Conservation (phyloP, 148 eudicot species). For the Salicornia ramosissima region DNA sequence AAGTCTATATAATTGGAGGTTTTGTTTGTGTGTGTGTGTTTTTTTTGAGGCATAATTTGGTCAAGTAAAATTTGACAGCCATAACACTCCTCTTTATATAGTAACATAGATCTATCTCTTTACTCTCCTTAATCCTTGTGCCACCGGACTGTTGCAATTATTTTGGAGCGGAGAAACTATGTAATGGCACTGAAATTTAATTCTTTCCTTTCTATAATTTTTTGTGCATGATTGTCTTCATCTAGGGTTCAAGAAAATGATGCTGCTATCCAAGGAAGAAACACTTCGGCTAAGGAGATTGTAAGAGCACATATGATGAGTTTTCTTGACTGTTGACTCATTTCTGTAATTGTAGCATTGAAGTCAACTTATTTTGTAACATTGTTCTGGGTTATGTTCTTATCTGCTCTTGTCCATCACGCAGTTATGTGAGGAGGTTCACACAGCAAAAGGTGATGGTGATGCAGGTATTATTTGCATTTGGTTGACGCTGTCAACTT, state of each 20-base stretch:
- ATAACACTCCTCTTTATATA: too few species aligned
- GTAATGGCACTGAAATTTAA: background rate
- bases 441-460: conserved; percentile 44
- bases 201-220: conserved; percentile 8
- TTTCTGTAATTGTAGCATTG: conserved; percentile 7
- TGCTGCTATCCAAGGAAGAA: conserved; percentile 36
- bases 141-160: too few species aligned
- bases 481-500: conserved; percentile 12
- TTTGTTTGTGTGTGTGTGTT: too few species aligned
- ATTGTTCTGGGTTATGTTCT: conserved; percentile 21
- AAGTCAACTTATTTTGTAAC: conserved; percentile 9
- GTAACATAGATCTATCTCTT: too few species aligned
- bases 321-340: conserved; percentile 18
- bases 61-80: too few species aligned
- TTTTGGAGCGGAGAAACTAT: too few species aligned
- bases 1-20: too few species aligned
- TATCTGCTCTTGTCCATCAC: conserved; percentile 23
- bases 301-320: conserved; percentile 36
- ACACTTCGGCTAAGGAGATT: conserved; percentile 34
- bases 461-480: conserved; percentile 26
- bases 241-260: conserved; percentile 57
- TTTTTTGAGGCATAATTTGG: too few species aligned
- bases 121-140: too few species aligned
- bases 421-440: conserved; percentile 53
- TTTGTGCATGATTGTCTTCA: conserved; percentile 10